Base-by-base conservation (phyloP, 768 basidiomycete species). In the Saitozyma sp. region DNA sequence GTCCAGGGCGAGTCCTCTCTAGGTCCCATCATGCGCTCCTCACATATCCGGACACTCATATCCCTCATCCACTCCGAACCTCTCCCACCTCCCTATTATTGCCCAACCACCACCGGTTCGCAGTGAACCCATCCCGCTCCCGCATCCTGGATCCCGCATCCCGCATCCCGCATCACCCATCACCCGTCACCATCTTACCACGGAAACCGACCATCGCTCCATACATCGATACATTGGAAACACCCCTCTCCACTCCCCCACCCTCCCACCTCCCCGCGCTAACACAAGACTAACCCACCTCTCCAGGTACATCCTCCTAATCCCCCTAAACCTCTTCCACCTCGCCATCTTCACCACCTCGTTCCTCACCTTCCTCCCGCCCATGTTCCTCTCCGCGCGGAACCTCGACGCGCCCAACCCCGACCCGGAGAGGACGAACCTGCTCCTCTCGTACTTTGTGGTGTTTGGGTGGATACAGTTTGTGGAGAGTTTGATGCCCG, bases 281-380 rank as follows among this genome's bases (percentile, higher is more conserved):
- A 13, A 19, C 40, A 46, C 45, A 2, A 2, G 45, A 46, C 45
- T 17, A 3, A 17, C 45, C 2, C 13, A 46, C n/a, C 45, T 17
- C 13, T 46, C 45, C 56, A 74, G 73, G n/a, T 75, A 75, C 64
- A 56, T 75, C 58, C 58, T 72, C 20, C 64, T 75, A 7, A 70
- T 75, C 63, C 73, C 73, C 11, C 62, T 75, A 50, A 75, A 75
- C 68, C 58, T 75, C 48, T 69, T 75, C 50, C 60, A 68, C 43
- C 68, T 75, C 37, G 73, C 68, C 16, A 68, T 70, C 40, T 70
- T 70, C 10, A 67, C 65, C 46, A 75, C 73, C 17, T 49, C 59
- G 3, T 63, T 75, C 29, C 62, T 75, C 37, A 75, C 73, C n/a
- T 60, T 70, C 54, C 57, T 71, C 57, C 73, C 73, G 3, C 68